Base-by-base conservation (phyloP, 768 basidiomycete genomes). In the Ramaria sp. region DNA sequence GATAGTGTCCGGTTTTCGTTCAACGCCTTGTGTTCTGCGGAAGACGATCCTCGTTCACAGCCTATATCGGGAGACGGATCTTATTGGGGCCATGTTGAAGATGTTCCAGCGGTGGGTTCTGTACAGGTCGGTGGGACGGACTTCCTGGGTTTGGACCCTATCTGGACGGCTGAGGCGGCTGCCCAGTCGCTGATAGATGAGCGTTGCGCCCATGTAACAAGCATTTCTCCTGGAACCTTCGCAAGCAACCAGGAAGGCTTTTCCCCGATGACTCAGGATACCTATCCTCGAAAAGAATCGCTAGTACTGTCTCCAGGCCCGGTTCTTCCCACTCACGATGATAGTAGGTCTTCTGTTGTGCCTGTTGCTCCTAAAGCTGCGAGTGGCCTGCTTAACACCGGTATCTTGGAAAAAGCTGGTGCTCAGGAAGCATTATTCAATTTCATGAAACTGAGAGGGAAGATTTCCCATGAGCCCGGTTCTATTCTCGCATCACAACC, bases 401-500 rank as follows among this genome's bases (percentile, higher is more conserved):
- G 20, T 37, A 30, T 2, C 30, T 22, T 20, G 25, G 48, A 50
- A 10, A 32, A 30, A 20, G 18, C 4, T 30, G 1, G 43, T 10
- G 43, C 53, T 25, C 42, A 24, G 30, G 16, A 47, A 30, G 18
- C 24, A 8, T 28, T 55, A 18, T 5, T 43, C 1, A 27, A 44
- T 30, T 55, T 55, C 34, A 32, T 55, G 28, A 44, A 18, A 45
- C 13, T 55, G 18, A 27, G 42, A 22, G 41, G 43, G 10, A 55
- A 36, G 34, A 30, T 20, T 7, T 16, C 20, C 13, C 38, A 10
- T 41, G 38, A 24, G n/a, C n/a, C 38, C 13, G n/a, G 16, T n/a
- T 15, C 13, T 37, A 7, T 20, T 10, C 48, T 36, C 6, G 8
- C 48, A 7, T 13, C 45, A 9, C 22, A 41, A 28, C 51, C 51